Evolutionary conservation across 176 grass and related monocot genomes (phyloP), one percentile per base, ranked within the genome.

Genomic region (Rhynchospora breviuscula): DNA sequence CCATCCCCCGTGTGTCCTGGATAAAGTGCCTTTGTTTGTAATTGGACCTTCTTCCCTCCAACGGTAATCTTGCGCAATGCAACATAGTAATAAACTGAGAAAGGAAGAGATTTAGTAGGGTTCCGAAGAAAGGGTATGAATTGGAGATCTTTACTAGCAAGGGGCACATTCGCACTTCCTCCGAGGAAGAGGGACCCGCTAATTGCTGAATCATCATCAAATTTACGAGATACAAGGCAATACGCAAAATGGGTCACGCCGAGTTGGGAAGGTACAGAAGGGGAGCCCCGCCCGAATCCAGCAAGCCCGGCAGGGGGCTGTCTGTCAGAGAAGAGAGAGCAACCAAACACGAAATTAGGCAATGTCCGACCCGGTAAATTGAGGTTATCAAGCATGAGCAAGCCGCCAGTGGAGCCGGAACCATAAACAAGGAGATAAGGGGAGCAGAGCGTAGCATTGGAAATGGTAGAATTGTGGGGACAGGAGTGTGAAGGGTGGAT

Each of bases 21-120:
- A 8, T 63, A 43, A 46, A 98, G 83, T 15, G 87, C 85, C 11
- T 72, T 79, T 45, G 43, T 2, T 25, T 87, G 95, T 1, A 98
- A 67, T 9, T 43, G 80, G 65, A 94, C 92, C 35, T 17, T 11
- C 90, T 86, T 87, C 4, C 92, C 92, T 54, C 82, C 92, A 1
- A 98, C 87, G 0, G 87, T 53, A 21, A 98, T 80, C 33, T 9
- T 71, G 49, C 56, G 31, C 8, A 98, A 84, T 0, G 83, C 76
- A 15, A 98, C 53, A 67, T 98, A 98, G 87, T 98, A 98, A 88
- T 94, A 98, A 1, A 93, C 89, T 44, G 89, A 88, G 87, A 93
- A 98, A 1, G 83, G 92, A 6, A 67, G 23, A 0, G 19, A 44
- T 6, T 85, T 79, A 0, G 80, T 69, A 1, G 89, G 67, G 79